phyloP scores from a whole-genome alignment of 1,284 basidiomycete species.

The Papiliotrema terrestris region DNA sequence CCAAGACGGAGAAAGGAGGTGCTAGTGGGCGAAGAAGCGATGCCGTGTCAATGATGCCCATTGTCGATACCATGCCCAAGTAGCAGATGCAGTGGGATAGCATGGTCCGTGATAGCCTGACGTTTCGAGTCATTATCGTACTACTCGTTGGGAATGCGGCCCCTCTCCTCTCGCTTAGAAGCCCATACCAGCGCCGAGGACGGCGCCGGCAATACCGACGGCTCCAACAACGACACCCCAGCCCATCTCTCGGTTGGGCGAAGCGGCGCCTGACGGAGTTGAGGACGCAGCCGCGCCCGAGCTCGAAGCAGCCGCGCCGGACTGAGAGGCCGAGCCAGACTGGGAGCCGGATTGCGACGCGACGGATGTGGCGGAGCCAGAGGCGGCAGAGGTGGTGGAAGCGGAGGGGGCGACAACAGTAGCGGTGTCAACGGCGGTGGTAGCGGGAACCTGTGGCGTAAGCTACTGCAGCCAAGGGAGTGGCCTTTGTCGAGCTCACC shows the following conservation, averaged over 20 bases:
- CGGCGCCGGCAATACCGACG: conserved; percentile 14
- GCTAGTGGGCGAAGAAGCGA: not conserved
- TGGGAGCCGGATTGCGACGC: conserved; percentile 16
- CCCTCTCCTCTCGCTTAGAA: conserved; percentile 5
- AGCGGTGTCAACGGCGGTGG: conserved; percentile 61
- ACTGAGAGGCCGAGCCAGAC: conserved; percentile 14
- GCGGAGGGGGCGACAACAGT: conserved; percentile 52
- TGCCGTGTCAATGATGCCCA: not conserved
- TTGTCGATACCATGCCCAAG: not conserved
- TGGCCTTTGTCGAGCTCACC: conserved; percentile 31
- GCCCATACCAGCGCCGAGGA: conserved; percentile 17
- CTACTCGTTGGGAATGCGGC: not conserved
- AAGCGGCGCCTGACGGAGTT: conserved; percentile 7
- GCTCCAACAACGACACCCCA: conserved; percentile 16
- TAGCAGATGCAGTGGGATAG: not conserved
- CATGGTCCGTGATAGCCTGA: not conserved
- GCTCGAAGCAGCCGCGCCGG: conserved; percentile 21
- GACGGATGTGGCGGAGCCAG: conserved; percentile 10
- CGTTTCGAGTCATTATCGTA: not conserved
- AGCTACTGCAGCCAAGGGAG: not conserved
- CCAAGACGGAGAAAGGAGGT: too few species aligned
- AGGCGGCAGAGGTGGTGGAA: conserved; percentile 24
- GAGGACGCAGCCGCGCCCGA: conserved; percentile 7
- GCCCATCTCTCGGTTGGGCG: conserved; percentile 8
- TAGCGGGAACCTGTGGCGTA: conserved; percentile 52